Conservation (phyloP, 441 rosid genomes). For the Mallotus repandus region DNA sequence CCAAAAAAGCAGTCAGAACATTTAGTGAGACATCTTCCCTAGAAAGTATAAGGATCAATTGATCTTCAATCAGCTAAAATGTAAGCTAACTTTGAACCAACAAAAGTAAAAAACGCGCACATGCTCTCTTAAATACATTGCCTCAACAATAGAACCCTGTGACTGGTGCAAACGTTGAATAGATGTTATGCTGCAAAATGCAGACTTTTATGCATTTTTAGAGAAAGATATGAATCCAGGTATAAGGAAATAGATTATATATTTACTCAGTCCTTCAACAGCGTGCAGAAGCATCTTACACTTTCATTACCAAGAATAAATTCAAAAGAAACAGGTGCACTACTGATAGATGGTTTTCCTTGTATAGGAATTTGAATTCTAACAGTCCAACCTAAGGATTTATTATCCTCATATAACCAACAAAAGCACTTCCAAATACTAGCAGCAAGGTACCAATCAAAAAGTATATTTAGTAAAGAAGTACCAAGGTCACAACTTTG, state of each 20-base stretch:
- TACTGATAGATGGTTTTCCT: too few relatives aligned
- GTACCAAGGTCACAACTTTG: too few relatives aligned
- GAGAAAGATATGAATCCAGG: background rate
- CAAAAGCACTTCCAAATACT: too few relatives aligned
- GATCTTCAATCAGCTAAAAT: background rate
- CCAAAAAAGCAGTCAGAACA: background rate
- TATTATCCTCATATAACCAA: too few relatives aligned
- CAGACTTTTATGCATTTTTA: background rate
- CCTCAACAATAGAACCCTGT: background rate
- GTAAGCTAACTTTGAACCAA: background rate
- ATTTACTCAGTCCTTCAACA: background rate
- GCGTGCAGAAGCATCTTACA: background rate
- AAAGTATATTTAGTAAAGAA: too few relatives aligned
- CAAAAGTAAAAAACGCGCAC: background rate
- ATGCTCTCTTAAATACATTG: background rate
- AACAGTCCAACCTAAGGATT: too few relatives aligned
- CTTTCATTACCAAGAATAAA: background rate
- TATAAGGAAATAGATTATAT: background rate
- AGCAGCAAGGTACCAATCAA: too few relatives aligned
- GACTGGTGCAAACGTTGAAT: background rate
- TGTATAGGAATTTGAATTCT: too few relatives aligned
- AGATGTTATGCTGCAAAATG: background rate
- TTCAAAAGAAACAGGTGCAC: too few relatives aligned
- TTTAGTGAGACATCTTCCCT: background rate
- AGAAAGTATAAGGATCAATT: background rate